phyloP scores from a whole-genome alignment of 1,139 yeast genomes.

The Hemisphaericaspora lyxosophila region DNA sequence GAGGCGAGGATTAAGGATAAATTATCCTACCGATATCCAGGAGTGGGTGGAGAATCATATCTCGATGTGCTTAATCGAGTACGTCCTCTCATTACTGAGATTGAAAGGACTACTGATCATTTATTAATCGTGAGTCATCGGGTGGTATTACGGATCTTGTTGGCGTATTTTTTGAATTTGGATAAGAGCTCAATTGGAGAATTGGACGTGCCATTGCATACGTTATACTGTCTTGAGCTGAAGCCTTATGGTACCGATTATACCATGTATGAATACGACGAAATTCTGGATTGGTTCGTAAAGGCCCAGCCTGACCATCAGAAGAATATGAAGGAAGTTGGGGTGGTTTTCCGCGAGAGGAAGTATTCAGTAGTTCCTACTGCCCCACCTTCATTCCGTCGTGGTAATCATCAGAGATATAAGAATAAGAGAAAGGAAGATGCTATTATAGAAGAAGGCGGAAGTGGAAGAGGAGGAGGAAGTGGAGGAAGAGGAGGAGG shows the following conservation, averaged over 20 bases:
- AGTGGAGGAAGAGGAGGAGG: no score
- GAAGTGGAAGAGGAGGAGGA: not conserved
- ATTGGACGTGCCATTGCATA: slow-evolving; percentile 88
- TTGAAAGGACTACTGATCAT: slow-evolving; percentile 89
- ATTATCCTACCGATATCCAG: slow-evolving; percentile 85
- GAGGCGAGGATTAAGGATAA: slow-evolving; percentile 73
- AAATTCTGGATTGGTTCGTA: slow-evolving; percentile 71
- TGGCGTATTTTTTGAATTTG: slow-evolving; percentile 86
- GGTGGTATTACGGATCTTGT: slow-evolving; percentile 81
- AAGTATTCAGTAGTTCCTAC: slow-evolving; percentile 75
- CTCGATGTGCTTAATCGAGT: slow-evolving; percentile 88
- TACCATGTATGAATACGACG: slow-evolving; percentile 85
- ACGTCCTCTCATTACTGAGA: slow-evolving; percentile 86
- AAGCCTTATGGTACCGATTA: slow-evolving; percentile 95
- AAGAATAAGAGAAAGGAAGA: not conserved
- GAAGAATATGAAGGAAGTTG: slow-evolving; percentile 62
- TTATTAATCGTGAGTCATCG: slow-evolving; percentile 82
- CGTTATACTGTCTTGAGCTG: slow-evolving; percentile 84
- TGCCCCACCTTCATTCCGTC: slow-evolving; percentile 49
- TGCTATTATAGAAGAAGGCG: not conserved
- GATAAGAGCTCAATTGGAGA: slow-evolving; percentile 84
- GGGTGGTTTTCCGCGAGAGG: slow-evolving; percentile 63
- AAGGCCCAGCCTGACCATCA: slow-evolving; percentile 69
- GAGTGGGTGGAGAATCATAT: slow-evolving; percentile 96
- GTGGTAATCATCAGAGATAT: slow-evolving; percentile 5